A percentile compares a stretch with the other conserved stretches of the same genome.
Evolutionary conservation across 176 grass and related monocot species (phyloP).

Genomic region (Leersia perrieri): DNA sequence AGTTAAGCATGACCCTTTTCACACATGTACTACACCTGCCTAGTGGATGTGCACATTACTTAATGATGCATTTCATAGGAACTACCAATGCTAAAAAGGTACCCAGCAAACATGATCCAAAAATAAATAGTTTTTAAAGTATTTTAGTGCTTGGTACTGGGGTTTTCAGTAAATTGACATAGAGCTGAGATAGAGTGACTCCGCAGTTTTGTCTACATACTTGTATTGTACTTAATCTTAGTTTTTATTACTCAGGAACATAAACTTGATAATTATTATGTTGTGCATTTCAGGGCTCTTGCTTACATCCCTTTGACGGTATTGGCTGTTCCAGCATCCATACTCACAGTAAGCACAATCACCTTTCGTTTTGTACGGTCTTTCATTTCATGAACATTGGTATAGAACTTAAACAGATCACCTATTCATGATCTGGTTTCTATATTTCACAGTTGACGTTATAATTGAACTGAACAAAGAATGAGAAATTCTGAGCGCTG

Average conservation of each 20-base stretch:
- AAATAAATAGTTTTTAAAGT: not conserved
- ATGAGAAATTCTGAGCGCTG: not conserved
- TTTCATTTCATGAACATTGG: not conserved
- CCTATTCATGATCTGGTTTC: not conserved
- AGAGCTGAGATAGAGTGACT: not conserved
- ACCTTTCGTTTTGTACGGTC: not conserved
- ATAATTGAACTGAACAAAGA: not conserved
- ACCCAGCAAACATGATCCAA: not conserved
- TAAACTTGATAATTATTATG: conserved; percentile 12
- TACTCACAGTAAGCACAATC: conserved; percentile 72
- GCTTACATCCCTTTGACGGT: conserved; percentile 94
- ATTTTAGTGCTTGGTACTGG: conserved; percentile 22
- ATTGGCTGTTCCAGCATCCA: conserved; percentile 93
- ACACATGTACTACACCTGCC: not conserved
- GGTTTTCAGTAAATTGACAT: not conserved
- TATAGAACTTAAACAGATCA: not conserved
- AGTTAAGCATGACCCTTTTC: not conserved
- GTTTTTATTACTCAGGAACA: not conserved
- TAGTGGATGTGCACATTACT: not conserved
- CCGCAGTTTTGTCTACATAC: not conserved
- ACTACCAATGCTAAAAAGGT: not conserved
- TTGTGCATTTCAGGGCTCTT: conserved; percentile 64
- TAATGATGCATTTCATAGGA: conserved; percentile 7
- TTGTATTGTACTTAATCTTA: not conserved
- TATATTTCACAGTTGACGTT: not conserved